phyloP scores from a whole-genome alignment of 768 basidiomycete species.

The Nevesoporus exiguus region DNA sequence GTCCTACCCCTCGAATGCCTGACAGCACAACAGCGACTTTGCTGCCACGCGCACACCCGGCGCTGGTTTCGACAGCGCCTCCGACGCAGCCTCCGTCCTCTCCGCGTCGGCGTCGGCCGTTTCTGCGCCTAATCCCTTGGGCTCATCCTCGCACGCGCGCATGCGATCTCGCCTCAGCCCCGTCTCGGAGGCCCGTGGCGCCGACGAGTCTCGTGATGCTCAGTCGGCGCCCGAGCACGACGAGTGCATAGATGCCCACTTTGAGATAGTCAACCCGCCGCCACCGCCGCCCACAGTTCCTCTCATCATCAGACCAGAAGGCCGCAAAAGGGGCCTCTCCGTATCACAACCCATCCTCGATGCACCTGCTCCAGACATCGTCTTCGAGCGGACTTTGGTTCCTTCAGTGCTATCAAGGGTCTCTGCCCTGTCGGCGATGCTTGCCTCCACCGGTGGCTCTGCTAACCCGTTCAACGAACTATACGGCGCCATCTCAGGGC shows the following conservation, averaged over 20 bases:
- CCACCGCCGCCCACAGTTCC: slow-evolving; percentile 24
- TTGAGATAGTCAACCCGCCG: slow-evolving; percentile 53
- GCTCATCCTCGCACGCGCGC: slow-evolving; percentile 39
- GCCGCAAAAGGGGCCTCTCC: slow-evolving; percentile 30
- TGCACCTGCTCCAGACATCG: slow-evolving; percentile 24
- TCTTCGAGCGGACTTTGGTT: slow-evolving; percentile 55
- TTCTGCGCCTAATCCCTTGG: slow-evolving; percentile 50
- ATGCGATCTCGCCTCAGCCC: slow-evolving; percentile 56
- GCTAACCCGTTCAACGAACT: slow-evolving; percentile 86
- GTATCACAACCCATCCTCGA: slow-evolving; percentile 24
- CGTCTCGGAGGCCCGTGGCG: slow-evolving; percentile 50
- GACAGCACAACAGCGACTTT: slow-evolving; percentile 52
- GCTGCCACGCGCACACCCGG: slow-evolving; percentile 53
- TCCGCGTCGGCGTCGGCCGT: slow-evolving; percentile 48
- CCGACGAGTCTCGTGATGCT: slow-evolving; percentile 28
- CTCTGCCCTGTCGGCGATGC: slow-evolving; percentile 71
- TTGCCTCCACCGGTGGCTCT: slow-evolving; percentile 58
- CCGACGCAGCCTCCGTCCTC: slow-evolving; percentile 58
- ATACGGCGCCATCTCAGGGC: slow-evolving; percentile 82
- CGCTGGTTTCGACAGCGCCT: slow-evolving; percentile 56
- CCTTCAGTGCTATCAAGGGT: slow-evolving; percentile 39
- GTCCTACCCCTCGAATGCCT: background rate
- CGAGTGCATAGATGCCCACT: slow-evolving; percentile 40
- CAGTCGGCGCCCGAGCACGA: slow-evolving; percentile 21
- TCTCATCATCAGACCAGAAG: slow-evolving; percentile 21